phyloP scores from a whole-genome alignment of 2,329 filamentous ascomycete species.

The Coniochaeta ligniaria region DNA sequence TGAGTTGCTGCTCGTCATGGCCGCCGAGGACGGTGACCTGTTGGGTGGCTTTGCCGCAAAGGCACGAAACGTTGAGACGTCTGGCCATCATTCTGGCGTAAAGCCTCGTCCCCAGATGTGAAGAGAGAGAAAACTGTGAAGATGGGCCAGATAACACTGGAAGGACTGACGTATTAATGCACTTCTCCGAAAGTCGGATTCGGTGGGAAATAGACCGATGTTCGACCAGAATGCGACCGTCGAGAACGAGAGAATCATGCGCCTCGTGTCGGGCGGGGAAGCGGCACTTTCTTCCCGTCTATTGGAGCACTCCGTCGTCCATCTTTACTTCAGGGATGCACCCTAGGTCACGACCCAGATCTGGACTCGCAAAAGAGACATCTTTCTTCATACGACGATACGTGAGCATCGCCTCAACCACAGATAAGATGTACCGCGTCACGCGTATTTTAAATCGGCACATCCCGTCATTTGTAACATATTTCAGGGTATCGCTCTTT shows the following conservation, averaged over 20 bases:
- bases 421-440: too few relatives aligned
- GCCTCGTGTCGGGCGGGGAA: neutral
- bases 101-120: neutral
- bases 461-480: neutral
- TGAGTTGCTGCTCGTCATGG: neutral
- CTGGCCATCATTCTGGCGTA: neutral
- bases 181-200: neutral
- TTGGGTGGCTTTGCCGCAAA: constrained; percentile 11
- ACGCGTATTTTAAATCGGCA: neutral
- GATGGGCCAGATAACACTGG: neutral
- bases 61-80: constrained; percentile 11
- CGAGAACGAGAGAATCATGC: too few relatives aligned
- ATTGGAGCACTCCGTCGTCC: neutral
- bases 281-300: neutral
- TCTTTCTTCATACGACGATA: neutral
- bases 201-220: neutral
- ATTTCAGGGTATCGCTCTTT: neutral
- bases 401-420: neutral
- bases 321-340: too few relatives aligned
- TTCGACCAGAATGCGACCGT: neutral
- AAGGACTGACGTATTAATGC: neutral
- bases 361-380: too few relatives aligned
- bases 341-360: too few relatives aligned
- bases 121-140: too few relatives aligned
- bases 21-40: constrained; percentile 2